These are phyloP conservation scores for Hirsutella rhossiliensis DNA, from an alignment of 2,329 filamentous ascomycete genomes.

Conservation along the genomic window DNA sequence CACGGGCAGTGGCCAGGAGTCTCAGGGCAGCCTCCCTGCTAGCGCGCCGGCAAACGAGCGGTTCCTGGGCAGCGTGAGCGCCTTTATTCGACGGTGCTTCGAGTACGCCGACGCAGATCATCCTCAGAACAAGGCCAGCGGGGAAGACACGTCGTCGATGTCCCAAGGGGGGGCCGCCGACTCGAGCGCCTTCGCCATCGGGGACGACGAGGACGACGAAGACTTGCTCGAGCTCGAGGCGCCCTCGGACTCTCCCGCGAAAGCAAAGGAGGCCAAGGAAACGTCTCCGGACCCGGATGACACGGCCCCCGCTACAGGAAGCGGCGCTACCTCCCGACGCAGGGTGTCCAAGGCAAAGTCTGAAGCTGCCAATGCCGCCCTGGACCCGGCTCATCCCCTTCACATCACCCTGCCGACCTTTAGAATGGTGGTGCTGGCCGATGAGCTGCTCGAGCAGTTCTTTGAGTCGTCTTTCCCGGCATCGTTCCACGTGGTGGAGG, in stretches of 20 bases:
- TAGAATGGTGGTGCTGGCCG: conserved; percentile 94
- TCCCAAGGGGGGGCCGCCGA: conserved; percentile 18
- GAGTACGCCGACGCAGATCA: conserved; percentile 95
- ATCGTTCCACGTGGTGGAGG: conserved; percentile 79
- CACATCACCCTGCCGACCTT: conserved; percentile 96
- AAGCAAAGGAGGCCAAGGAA: conserved; percentile 28
- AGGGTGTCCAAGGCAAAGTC: conserved; percentile 51
- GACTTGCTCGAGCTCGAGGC: conserved; percentile 51
- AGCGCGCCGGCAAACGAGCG: conserved; percentile 66
- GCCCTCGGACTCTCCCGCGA: conserved; percentile 27
- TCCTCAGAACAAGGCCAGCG: conserved; percentile 43
- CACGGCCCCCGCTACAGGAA: conserved; percentile 4
- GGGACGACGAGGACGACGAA: conserved; percentile 48
- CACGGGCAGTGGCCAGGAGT: conserved; percentile 15
- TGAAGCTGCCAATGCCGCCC: conserved; percentile 73
- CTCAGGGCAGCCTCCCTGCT: conserved; percentile 25
- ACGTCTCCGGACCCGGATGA: conserved; percentile 21
- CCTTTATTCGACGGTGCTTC: conserved; percentile 92
- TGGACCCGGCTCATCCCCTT: conserved; percentile 85
- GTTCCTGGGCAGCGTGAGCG: conserved; percentile 85
- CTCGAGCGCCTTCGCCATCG: conserved; percentile 57
- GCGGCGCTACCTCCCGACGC: conserved; percentile 13
- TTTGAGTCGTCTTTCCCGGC: conserved; percentile 93
- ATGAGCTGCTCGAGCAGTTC: conserved; percentile 91
- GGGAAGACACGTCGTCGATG: conserved; percentile 9